Evolutionary conservation across 192 early-diverging fungal species (phyloP), one percentile per base, ranked within the genome.

Genomic region (Coemansia sp.): DNA sequence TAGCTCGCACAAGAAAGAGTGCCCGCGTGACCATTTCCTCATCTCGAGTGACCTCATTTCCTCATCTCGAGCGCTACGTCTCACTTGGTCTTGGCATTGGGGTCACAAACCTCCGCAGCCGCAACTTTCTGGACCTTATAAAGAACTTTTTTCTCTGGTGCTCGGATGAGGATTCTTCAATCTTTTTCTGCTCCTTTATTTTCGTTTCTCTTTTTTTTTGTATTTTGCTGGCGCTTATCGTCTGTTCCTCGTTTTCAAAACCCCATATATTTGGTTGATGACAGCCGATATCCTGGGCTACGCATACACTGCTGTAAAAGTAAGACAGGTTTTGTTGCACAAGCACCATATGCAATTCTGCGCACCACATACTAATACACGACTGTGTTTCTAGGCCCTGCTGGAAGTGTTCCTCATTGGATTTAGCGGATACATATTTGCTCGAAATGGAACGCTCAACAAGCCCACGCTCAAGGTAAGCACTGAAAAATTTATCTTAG

Each of bases 381-480:
- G 39, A 2, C 21, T 21, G 21, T n/a, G 11, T n/a, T 45, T 45
- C 22, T 61, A 63, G 62, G 72, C 82, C 2, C 70, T 83, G 43
- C 59, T 79, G 8, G 75, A 83, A 62, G 82, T 79, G 14, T 78
- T 83, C 23, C 68, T 79, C 39, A 79, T 83, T 23, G 66, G 75
- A 11, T 59, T 83, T 8, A 72, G 69, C 27, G 82, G 82, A 15
- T 83, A 75, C 43, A 70, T 83, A 4, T 83, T 83, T 64, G 75
- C 76, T 9, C 66, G 66, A 38, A 75, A 73, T 32, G 82, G 82
- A 17, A 73, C 73, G 9, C 76, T 83, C n/a, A 66, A 55, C 39
- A 83, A 76, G 62, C 52, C 72, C 0, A 79, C 76, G 37, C 67
- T 75, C 41, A 83, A 83, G 82, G 82, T 83, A 76, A 63, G 82